Evolutionary conservation across 2,329 filamentous ascomycete species (phyloP).

Genomic region (Geosmithia putterillii): DNA sequence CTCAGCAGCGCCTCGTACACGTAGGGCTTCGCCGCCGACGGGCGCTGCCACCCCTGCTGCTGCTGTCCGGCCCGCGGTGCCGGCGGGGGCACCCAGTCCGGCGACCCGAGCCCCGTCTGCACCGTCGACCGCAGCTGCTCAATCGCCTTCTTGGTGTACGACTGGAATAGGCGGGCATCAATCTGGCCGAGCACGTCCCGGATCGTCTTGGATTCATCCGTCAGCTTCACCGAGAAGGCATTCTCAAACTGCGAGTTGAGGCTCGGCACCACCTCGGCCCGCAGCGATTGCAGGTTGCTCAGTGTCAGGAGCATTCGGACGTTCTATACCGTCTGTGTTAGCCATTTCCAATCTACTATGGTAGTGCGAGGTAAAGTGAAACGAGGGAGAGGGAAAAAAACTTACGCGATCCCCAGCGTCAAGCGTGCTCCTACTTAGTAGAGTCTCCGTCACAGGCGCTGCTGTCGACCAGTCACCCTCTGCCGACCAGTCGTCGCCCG

Average conservation of each 20-base stretch:
- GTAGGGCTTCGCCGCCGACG: conserved; percentile 72
- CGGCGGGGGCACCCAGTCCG: conserved; percentile 56
- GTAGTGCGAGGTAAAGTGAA: neutral
- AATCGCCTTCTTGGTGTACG: conserved; percentile 73
- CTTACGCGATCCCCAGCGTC: conserved; percentile 45
- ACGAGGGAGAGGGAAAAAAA: conserved; percentile 1
- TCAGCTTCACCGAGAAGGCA: conserved; percentile 85
- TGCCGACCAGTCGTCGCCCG: conserved; percentile 49
- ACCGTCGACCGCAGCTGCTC: conserved; percentile 59
- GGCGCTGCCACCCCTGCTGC: conserved; percentile 41
- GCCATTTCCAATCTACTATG: too few relatives aligned
- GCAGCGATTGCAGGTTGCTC: conserved; percentile 78
- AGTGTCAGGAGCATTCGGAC: conserved; percentile 89
- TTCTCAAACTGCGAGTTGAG: conserved; percentile 91
- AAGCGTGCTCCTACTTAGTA: conserved; percentile 32
- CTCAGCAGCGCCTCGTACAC: conserved; percentile 77
- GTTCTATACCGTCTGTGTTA: conserved; percentile 44
- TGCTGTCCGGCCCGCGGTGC: too few relatives aligned
- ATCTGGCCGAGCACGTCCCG: conserved; percentile 85
- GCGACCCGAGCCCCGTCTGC: conserved; percentile 55
- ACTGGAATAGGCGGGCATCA: conserved; percentile 79
- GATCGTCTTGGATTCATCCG: conserved; percentile 86
- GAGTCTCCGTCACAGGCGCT: conserved; percentile 18
- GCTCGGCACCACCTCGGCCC: conserved; percentile 69
- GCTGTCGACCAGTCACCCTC: conserved; percentile 28